Conservation (phyloP, 176 grass and related monocot genomes). For the Oryza meridionalis region DNA sequence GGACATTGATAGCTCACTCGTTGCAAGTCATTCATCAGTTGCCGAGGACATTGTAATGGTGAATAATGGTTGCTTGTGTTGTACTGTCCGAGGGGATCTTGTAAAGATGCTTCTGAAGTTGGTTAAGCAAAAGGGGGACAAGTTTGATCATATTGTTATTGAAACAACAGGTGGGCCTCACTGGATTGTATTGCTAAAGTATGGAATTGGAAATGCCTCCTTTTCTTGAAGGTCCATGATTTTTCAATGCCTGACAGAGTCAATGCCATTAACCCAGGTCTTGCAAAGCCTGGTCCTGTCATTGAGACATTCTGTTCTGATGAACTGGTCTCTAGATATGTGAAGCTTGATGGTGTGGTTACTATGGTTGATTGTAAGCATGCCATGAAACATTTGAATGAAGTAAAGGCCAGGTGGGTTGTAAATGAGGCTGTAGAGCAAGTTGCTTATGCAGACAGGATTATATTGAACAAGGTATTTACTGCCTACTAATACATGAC, state of each 20-base stretch:
- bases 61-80: slow-evolving; percentile 81
- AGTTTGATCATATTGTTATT: slow-evolving; percentile 79
- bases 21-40: slow-evolving; percentile 71
- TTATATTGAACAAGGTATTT: slow-evolving; percentile 70
- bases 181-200: background rate
- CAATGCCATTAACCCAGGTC: slow-evolving; percentile 45
- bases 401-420: slow-evolving; percentile 78
- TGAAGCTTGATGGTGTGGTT: slow-evolving; percentile 88
- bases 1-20: slow-evolving; percentile 73
- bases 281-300: slow-evolving; percentile 75
- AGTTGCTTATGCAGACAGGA: slow-evolving; percentile 71
- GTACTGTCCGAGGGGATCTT: slow-evolving; percentile 75
- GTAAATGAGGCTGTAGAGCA: slow-evolving; percentile 83
- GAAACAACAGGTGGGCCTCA: slow-evolving; percentile 65
- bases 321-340: slow-evolving; percentile 66
- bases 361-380: slow-evolving; percentile 86
- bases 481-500: background rate
- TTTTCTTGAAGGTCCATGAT: background rate
- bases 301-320: slow-evolving; percentile 80
- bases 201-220: background rate
- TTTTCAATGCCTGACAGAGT: slow-evolving; percentile 5
- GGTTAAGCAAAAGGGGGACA: slow-evolving; percentile 63
- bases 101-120: slow-evolving; percentile 78
- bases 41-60: slow-evolving; percentile 79
- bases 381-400: slow-evolving; percentile 75